phyloP scores from a whole-genome alignment of 371 early-diverging fungal genomes.

The Homolaphlyctis polyrhiza region DNA sequence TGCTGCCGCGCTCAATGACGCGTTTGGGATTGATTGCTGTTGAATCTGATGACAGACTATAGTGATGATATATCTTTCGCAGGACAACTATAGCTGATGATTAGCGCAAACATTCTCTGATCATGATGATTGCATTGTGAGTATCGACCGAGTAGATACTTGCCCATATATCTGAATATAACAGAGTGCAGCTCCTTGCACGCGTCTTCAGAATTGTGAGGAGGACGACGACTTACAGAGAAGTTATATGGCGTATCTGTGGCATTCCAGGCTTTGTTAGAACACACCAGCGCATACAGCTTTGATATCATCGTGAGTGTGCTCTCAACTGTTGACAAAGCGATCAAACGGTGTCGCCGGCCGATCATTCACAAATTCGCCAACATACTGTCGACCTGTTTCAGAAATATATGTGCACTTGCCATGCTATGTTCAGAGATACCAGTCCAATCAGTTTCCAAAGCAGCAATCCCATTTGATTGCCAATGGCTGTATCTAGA shows the following conservation, averaged over 20 bases:
- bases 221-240: slow-evolving; percentile 9
- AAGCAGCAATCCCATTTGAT: background rate
- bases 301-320: background rate
- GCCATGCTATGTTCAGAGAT: slow-evolving; percentile 28
- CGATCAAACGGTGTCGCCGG: slow-evolving; percentile 12
- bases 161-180: slow-evolving; percentile 25
- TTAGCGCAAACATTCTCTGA: background rate
- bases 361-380: slow-evolving; percentile 34
- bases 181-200: slow-evolving; percentile 25
- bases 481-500: background rate
- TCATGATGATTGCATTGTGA: background rate
- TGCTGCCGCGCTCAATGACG: slow-evolving; percentile 19
- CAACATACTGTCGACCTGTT: slow-evolving; percentile 36
- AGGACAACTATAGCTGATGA: slow-evolving; percentile 8
- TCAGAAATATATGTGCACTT: slow-evolving; percentile 29
- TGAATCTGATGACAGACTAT: slow-evolving; percentile 6
- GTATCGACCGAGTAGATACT: background rate
- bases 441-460: background rate
- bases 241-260: slow-evolving; percentile 20
- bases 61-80: slow-evolving; percentile 27
- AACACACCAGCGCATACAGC: background rate
- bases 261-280: background rate
- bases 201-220: slow-evolving; percentile 9
- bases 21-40: background rate
- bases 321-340: slow-evolving; percentile 34